Conservation (phyloP, 306 rosid genomes). For the Mimosa pudica region DNA sequence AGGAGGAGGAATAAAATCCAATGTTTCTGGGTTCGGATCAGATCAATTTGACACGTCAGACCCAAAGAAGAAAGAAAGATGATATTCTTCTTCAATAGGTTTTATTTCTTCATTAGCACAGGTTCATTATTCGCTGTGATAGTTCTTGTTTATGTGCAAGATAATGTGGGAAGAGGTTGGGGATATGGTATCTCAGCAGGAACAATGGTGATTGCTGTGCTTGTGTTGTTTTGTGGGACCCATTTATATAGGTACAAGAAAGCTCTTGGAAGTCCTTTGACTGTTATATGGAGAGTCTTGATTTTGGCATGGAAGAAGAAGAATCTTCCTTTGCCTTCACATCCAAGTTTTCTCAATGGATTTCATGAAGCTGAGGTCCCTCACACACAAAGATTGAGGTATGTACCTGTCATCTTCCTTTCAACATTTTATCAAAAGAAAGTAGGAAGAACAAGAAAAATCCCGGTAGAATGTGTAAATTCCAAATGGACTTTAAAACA, state of each 20-base stretch:
- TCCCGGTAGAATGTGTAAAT: too few relatives aligned
- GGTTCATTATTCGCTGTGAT: constrained; percentile 82
- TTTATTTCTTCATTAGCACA: constrained; percentile 78
- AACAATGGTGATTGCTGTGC: constrained; percentile 59
- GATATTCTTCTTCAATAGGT: constrained; percentile 95
- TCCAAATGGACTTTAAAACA: too few relatives aligned
- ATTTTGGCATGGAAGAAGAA: constrained; percentile 89
- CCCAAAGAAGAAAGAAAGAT: constrained; percentile 81
- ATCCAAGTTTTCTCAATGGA: constrained; percentile 64
- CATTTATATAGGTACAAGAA: constrained; percentile 65
- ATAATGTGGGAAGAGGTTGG: constrained; percentile 79
- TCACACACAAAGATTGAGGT: constrained; percentile 69
- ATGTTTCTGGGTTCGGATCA: constrained; percentile 86
- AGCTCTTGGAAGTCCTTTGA: constrained; percentile 86
- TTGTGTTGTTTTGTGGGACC: constrained; percentile 65
- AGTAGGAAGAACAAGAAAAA: not conserved
- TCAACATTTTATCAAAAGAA: not conserved
- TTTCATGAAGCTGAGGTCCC: constrained; percentile 64
- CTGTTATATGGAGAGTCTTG: constrained; percentile 80
- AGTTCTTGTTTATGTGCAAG: constrained; percentile 87
- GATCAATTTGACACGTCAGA: constrained; percentile 70
- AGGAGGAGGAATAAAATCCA: constrained; percentile 92
- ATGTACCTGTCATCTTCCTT: not conserved
- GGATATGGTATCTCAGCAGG: constrained; percentile 95
- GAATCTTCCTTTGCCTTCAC: constrained; percentile 51